Conservation (phyloP, 2,329 filamentous ascomycete species). For the Sporothrix dimorphospora region DNA sequence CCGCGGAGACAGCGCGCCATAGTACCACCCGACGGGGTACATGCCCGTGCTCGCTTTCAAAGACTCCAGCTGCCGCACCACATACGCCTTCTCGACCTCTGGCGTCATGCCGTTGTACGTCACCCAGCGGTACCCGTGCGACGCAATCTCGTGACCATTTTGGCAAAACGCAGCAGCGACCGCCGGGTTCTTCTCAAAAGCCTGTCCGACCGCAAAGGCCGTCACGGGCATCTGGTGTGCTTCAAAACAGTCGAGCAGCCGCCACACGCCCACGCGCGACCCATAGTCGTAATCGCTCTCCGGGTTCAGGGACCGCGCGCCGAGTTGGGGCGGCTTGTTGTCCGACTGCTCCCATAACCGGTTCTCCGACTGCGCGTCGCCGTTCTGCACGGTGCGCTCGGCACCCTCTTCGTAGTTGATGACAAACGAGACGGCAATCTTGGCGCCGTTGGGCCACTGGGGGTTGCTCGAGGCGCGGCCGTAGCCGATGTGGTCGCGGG, state of each 20-base stretch:
- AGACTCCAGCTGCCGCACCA: constrained; percentile 27
- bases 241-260: constrained; percentile 31
- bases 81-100: constrained; percentile 29
- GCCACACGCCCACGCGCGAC: constrained; percentile 33
- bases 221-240: constrained; percentile 29
- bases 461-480: constrained; percentile 33
- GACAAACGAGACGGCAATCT: constrained; percentile 45
- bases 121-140: constrained; percentile 30
- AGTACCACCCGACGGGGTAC: constrained; percentile 34
- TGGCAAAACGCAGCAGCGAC: constrained; percentile 30
- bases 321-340: constrained; percentile 28
- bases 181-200: constrained; percentile 31
- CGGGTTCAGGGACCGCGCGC: constrained; percentile 29
- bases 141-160: constrained; percentile 33
- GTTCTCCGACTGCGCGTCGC: constrained; percentile 39
- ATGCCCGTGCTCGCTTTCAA: constrained; percentile 30
- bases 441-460: constrained; percentile 43
- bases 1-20: constrained; percentile 31
- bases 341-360: constrained; percentile 31
- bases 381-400: constrained; percentile 41
- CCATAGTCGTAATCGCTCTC: constrained; percentile 36
- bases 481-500: constrained; percentile 34
- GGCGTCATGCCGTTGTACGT: constrained; percentile 29
- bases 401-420: constrained; percentile 45
- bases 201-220: constrained; percentile 30